Base-by-base conservation (phyloP, 768 basidiomycete genomes). In the Pisolithus orientalis region DNA sequence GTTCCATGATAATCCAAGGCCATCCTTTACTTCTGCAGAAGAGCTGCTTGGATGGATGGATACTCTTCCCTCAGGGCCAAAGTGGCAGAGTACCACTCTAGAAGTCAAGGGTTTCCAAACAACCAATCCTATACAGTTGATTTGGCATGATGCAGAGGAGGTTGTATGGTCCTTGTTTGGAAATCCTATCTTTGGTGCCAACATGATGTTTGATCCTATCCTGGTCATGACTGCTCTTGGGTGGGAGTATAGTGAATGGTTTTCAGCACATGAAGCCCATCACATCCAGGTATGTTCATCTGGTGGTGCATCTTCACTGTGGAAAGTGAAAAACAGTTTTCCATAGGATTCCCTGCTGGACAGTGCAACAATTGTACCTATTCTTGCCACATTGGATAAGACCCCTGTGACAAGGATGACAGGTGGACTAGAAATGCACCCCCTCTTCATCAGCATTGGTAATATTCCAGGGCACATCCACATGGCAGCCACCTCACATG, bases 351-450 rank as follows among this genome's bases (percentile, higher is more conserved):
- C 38, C 38, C 47, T 48, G 16, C 47, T 29, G 1, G 5, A 32
- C 2, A 29, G 47, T 0, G 34, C 47, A 25, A 48, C 29, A 11
- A 48, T 48, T 1, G 17, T 48, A 25, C 47, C 34, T 3, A 34
- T 48, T 7, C 11, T 48, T 7, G 9, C 37, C 7, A 62, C 65
- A 5, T 66, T 65, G 0, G 65, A 72, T 50, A 72, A 72, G 51
- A 70, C 70, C 10, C 60, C 60, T 38, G 61, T 72, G 11, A 64
- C 68, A 0, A 49, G 58, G 6, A 61, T 60, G 53, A 67, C 62
- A 14, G 69, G 69, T 6, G 38, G 6, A 13, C 38, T 37, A 59
- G 63, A 38, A 32, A n/a, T 44, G 7, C 14, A 39, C 13, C 38
- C 38, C 38, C 38, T 39, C 13, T 39, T 39, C 38, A 39, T 39